phyloP scores from a whole-genome alignment of 2,329 filamentous ascomycete species.

The Ceratocystis ficicola region DNA sequence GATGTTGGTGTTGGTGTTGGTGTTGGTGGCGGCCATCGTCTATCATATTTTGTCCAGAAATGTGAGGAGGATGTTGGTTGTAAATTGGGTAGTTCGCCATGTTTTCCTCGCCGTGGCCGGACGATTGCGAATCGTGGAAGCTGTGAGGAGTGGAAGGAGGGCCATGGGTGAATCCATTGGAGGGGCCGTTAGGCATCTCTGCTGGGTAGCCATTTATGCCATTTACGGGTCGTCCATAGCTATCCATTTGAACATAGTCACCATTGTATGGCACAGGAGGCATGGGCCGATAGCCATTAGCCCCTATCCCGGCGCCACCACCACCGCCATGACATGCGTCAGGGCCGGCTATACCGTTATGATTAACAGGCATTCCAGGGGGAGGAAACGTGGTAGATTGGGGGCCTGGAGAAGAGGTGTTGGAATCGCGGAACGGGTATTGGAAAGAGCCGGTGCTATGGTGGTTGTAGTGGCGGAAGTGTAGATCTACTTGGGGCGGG shows the following conservation, averaged over 20 bases:
- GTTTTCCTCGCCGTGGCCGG: constrained; percentile 37
- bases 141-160: constrained; percentile 46
- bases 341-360: constrained; percentile 26
- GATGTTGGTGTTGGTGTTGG: constrained; percentile 14
- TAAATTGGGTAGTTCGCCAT: constrained; percentile 18
- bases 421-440: constrained; percentile 44
- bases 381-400: constrained; percentile 37
- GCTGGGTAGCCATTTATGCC: constrained; percentile 26
- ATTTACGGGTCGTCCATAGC: constrained; percentile 31
- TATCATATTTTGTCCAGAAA: constrained; percentile 25
- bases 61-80: constrained; percentile 15
- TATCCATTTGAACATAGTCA: constrained; percentile 32
- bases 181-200: constrained; percentile 16
- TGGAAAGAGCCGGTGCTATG: constrained; percentile 45
- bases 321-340: constrained; percentile 26
- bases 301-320: constrained; percentile 27
- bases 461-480: constrained; percentile 29
- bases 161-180: constrained; percentile 29
- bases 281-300: constrained; percentile 27
- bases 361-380: constrained; percentile 32
- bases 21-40: constrained; percentile 27
- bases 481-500: constrained; percentile 15
- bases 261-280: constrained; percentile 31
- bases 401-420: constrained; percentile 46
- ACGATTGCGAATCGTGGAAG: constrained; percentile 50